These are phyloP conservation scores for Tolypocladium tropicale DNA, from an alignment of 2,329 filamentous ascomycete species.

Conservation along the genomic window DNA sequence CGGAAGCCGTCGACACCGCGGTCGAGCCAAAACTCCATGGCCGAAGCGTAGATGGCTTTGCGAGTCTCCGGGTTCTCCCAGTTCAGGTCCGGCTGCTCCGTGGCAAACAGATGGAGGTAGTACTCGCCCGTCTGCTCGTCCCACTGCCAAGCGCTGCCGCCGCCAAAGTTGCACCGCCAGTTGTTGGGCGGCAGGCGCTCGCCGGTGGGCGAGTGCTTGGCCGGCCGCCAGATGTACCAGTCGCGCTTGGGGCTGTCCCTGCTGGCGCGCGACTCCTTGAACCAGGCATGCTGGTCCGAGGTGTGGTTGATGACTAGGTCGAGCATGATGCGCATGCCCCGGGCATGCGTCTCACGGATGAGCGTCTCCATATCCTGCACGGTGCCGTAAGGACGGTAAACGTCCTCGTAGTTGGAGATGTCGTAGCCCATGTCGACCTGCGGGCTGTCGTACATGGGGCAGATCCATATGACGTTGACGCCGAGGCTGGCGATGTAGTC, in stretches of 20 bases:
- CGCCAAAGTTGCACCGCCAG: constrained; percentile 54
- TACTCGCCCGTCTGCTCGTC: constrained; percentile 65
- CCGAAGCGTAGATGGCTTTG: constrained; percentile 57
- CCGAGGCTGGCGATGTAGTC: constrained; percentile 52
- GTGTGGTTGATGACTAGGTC: constrained; percentile 75
- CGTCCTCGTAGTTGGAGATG: constrained; percentile 55
- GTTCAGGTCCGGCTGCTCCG: constrained; percentile 75
- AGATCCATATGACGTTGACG: constrained; percentile 56
- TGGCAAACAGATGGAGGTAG: constrained; percentile 66
- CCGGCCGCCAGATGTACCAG: constrained; percentile 55
- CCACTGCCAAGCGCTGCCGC: constrained; percentile 56
- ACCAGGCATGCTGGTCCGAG: constrained; percentile 62
- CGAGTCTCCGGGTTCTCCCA: constrained; percentile 65
- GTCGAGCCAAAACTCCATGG: constrained; percentile 72
- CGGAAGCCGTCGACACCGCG: constrained; percentile 64
- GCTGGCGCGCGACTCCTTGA: constrained; percentile 53
- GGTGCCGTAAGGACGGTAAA: constrained; percentile 57
- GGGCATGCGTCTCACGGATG: constrained; percentile 46
- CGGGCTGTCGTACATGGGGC: constrained; percentile 54
- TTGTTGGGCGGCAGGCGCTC: constrained; percentile 64
- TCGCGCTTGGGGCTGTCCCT: constrained; percentile 53
- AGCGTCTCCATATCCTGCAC: constrained; percentile 54
- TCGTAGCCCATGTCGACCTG: constrained; percentile 64
- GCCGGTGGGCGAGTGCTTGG: constrained; percentile 43
- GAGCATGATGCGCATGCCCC: constrained; percentile 61